Evolutionary conservation across 2,329 filamentous ascomycete genomes (phyloP), one percentile per base, ranked within the genome.

Genomic region (Colletotrichum australisinense): DNA sequence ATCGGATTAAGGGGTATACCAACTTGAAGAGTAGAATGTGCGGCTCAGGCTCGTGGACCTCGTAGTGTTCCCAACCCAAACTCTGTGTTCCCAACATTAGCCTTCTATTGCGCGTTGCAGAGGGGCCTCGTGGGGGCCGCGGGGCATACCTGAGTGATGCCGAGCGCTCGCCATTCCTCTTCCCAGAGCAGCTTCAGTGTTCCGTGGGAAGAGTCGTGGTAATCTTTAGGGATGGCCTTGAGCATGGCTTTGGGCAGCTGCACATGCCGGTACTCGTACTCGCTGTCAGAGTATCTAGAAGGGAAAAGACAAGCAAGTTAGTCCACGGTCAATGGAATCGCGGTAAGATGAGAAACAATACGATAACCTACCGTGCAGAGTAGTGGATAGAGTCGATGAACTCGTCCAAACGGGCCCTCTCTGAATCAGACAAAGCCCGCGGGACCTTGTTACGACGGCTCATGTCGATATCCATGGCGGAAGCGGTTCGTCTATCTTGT

Each of bases 11-110:
- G 19, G 32, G n/a, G 38, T 24, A 53, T 52, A 88, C 94, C 83
- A 86, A 98, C 96, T 99, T 99, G 90, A 99, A 99, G 38, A 99
- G 90, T 68, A 99, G 90, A 80, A 99, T 99, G 83, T 99, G 97
- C 76, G 97, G 97, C 86, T 99, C 97, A 56, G 97, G 97, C 84
- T 98, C 97, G 83, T 99, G 97, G 67, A 99, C 97, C 84, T 99
- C 97, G 82, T 99, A 99, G 84, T 99, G 97, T 83, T 98, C 96
- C 97, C 97, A 99, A 71, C 97, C 97, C 79, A 99, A 88, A 87
- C 96, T 98, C 95, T 98, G 81, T 63, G 57, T 22, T 19, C 28
- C 28, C n/a, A 26, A 52, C 32, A 49, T 75, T 42, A 75, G 74
- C 38, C n/a, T 14, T 35, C 30, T 32, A 52, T 12, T 55, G 11